Percentiles rank a stretch among this genome's conserved stretches.
These are phyloP conservation scores for Fraxinus anomala DNA, from an alignment of 257 asterid species.

Conservation along the genomic window DNA sequence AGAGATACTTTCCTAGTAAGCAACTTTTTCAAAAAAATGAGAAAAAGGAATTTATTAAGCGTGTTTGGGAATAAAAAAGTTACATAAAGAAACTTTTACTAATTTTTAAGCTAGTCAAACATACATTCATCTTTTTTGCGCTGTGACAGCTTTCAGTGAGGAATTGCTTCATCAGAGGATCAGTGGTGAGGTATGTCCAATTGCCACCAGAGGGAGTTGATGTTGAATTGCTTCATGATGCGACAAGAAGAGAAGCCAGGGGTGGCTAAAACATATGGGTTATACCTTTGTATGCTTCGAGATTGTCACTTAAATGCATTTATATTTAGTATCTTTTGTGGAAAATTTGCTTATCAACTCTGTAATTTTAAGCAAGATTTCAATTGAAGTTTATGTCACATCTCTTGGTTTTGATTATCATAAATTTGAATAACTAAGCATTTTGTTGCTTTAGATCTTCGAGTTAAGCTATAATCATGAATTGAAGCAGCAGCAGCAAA, in stretches of 20 bases:
- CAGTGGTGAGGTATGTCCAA: constrained; percentile 93
- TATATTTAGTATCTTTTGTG: constrained; percentile 7
- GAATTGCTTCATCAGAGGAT: constrained; percentile 96
- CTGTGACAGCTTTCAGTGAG: constrained; percentile 82
- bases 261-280: constrained; percentile 50
- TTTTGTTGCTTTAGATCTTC: too few relatives aligned
- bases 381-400: background rate
- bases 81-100: too few relatives aligned
- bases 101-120: background rate
- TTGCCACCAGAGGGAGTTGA: constrained; percentile 98
- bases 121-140: background rate
- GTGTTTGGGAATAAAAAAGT: too few relatives aligned
- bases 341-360: constrained; percentile 14
- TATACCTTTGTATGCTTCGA: background rate
- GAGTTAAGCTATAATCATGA: too few relatives aligned
- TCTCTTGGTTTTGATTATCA: background rate
- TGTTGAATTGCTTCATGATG: constrained; percentile 89
- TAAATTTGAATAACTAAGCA: background rate
- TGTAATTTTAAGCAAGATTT: constrained; percentile 18
- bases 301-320: background rate
- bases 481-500: background rate
- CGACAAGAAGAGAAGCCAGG: constrained; percentile 95
- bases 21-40: too few relatives aligned
- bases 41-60: background rate
- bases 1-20: too few relatives aligned